Conservation (phyloP, 2,329 filamentous ascomycete species). For the Amauroascus verrucosus region DNA sequence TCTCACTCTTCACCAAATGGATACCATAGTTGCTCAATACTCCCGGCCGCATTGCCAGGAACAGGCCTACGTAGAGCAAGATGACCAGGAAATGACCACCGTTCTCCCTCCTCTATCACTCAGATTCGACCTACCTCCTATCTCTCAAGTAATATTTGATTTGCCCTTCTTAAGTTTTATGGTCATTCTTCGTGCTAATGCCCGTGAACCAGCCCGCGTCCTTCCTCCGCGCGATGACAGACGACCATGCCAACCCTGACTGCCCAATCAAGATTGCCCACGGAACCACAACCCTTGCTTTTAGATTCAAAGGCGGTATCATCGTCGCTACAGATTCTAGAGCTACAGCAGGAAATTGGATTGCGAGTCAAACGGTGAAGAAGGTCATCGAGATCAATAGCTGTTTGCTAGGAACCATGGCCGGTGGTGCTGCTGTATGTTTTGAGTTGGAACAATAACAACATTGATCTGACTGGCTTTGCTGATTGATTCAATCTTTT, state of each 20-base stretch:
- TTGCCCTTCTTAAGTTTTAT: conserved; percentile 11
- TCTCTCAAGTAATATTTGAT: conserved; percentile 60
- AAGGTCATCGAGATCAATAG: conserved; percentile 99
- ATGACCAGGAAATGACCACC: conserved; percentile 63
- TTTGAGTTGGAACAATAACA: neutral
- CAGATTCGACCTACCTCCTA: conserved; percentile 89
- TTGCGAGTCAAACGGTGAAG: conserved; percentile 98
- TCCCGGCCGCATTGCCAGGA: conserved; percentile 65
- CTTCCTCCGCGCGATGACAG: conserved; percentile 93
- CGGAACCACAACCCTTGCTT: conserved; percentile 94
- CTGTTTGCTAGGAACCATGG: conserved; percentile 92
- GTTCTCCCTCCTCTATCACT: conserved; percentile 67
- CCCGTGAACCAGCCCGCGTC: conserved; percentile 57
- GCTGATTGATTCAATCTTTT: neutral
- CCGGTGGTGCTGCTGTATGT: conserved; percentile 80
- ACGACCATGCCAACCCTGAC: conserved; percentile 91
- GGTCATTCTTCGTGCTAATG: conserved; percentile 16
- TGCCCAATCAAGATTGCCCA: conserved; percentile 99
- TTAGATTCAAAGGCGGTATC: conserved; percentile 96
- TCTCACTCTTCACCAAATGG: conserved; percentile 49
- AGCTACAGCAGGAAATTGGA: conserved; percentile 97
- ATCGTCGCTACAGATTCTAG: conserved; percentile 96
- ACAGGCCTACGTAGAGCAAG: conserved; percentile 61
- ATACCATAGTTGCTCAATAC: conserved; percentile 87
- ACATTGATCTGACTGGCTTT: neutral